phyloP scores from a whole-genome alignment of 805 yeast species.

The Barnettozyma sp. region DNA sequence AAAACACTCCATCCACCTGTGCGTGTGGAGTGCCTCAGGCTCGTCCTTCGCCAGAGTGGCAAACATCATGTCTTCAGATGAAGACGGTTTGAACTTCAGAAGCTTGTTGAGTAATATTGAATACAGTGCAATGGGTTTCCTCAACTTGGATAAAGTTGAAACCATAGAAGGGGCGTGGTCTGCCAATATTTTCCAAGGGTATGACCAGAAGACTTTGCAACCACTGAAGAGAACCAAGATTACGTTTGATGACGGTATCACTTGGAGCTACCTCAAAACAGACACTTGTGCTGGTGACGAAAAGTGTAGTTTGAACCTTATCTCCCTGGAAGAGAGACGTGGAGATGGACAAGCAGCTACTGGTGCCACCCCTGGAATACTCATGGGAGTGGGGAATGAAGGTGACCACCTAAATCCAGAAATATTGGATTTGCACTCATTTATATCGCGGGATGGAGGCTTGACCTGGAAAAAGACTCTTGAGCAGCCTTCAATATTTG shows the following conservation, averaged over 20 bases:
- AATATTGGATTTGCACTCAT: conserved; percentile 36
- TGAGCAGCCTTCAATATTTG: conserved; percentile 44
- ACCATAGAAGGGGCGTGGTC: conserved; percentile 66
- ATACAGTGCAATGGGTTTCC: conserved; percentile 24
- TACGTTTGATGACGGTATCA: conserved; percentile 34
- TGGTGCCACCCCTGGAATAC: conserved; percentile 38
- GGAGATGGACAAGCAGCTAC: conserved; percentile 25
- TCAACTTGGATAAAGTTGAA: conserved; percentile 35
- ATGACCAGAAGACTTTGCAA: conserved; percentile 10
- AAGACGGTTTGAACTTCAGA: conserved; percentile 45
- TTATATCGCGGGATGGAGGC: conserved; percentile 74
- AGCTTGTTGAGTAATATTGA: conserved; percentile 36
- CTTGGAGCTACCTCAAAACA: conserved; percentile 28
- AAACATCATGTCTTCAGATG: conserved; percentile 33
- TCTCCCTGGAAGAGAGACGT: conserved; percentile 28
- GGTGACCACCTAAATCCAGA: conserved; percentile 22
- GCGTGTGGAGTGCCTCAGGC: conserved; percentile 20
- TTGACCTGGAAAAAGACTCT: conserved; percentile 55
- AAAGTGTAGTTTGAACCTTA: conserved; percentile 30
- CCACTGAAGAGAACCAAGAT: conserved; percentile 29
- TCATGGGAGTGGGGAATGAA: conserved; percentile 36
- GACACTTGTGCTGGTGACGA: conserved; percentile 25
- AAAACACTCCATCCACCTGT: conserved; percentile 34
- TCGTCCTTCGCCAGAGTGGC: conserved; percentile 20
- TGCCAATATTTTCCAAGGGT: conserved; percentile 31